These are phyloP conservation scores for Pseudopithomyces maydicus DNA, from an alignment of 2,329 filamentous ascomycete genomes.

Conservation along the genomic window DNA sequence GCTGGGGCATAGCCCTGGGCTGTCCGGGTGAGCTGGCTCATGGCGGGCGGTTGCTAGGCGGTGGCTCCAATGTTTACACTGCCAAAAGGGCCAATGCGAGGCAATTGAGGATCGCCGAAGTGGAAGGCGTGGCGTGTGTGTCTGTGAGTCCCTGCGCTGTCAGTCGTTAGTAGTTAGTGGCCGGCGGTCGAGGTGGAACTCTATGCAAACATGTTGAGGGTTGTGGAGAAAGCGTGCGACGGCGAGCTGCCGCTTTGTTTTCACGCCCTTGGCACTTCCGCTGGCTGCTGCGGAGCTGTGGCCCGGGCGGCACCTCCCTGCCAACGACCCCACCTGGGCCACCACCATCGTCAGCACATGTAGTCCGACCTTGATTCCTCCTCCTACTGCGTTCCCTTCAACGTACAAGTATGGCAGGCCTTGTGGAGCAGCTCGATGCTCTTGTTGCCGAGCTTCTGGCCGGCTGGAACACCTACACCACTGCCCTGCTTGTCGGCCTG, in stretches of 20 bases:
- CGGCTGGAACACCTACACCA: constrained; percentile 84
- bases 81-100: neutral
- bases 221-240: constrained; percentile 13
- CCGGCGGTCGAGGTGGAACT: neutral
- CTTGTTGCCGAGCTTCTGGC: constrained; percentile 70
- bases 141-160: constrained; percentile 22
- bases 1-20: constrained; percentile 14
- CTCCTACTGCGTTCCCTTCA: neutral
- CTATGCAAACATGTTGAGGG: constrained; percentile 12
- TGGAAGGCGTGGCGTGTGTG: neutral
- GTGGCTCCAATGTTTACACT: constrained; percentile 11
- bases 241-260: constrained; percentile 12
- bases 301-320: neutral
- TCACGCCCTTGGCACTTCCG: constrained; percentile 4
- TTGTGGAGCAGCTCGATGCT: constrained; percentile 73
- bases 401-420: constrained; percentile 42
- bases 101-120: neutral
- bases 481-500: constrained; percentile 69
- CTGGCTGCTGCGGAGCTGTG: neutral
- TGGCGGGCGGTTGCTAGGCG: constrained; percentile 13
- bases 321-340: constrained; percentile 2
- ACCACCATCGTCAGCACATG: constrained; percentile 3
- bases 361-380: neutral
- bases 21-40: constrained; percentile 23
- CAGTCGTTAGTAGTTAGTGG: constrained; percentile 26